phyloP scores from a whole-genome alignment of 2,329 filamentous ascomycete genomes.

The Pleomassaria siparia region DNA sequence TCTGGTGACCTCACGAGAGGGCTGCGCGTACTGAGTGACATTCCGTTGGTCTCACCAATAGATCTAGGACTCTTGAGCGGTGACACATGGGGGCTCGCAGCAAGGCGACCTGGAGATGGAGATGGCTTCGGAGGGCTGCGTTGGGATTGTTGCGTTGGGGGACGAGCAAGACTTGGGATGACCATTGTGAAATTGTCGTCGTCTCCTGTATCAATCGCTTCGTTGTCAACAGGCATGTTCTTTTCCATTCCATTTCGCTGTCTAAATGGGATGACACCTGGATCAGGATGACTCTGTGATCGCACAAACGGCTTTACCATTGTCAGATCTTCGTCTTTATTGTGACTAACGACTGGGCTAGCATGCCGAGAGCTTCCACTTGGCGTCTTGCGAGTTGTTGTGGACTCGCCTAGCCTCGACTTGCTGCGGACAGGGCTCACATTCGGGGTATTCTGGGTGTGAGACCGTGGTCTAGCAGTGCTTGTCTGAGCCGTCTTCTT shows the following conservation, averaged over 20 bases:
- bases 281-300: slow-evolving; percentile 33
- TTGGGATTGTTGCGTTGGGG: slow-evolving; percentile 29
- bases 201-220: slow-evolving; percentile 38
- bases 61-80: slow-evolving; percentile 33
- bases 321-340: slow-evolving; percentile 50
- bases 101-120: slow-evolving; percentile 25
- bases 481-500: slow-evolving; percentile 41
- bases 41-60: slow-evolving; percentile 25
- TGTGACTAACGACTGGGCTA: slow-evolving; percentile 37
- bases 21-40: slow-evolving; percentile 27
- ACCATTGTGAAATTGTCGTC: slow-evolving; percentile 57
- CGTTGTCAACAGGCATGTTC: slow-evolving; percentile 44
- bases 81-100: slow-evolving; percentile 29
- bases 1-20: slow-evolving; percentile 36
- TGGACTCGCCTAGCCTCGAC: slow-evolving; percentile 33
- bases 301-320: slow-evolving; percentile 50
- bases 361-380: slow-evolving; percentile 29
- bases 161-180: slow-evolving; percentile 44
- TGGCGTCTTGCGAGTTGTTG: slow-evolving; percentile 32
- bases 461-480: slow-evolving; percentile 31
- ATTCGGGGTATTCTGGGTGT: slow-evolving; percentile 38
- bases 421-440: slow-evolving; percentile 41
- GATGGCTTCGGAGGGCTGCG: slow-evolving; percentile 36
- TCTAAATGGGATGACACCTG: slow-evolving; percentile 32
- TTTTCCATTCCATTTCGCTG: slow-evolving; percentile 44